Conservation (phyloP, 768 basidiomycete species). For the Termitomyces sp. region DNA sequence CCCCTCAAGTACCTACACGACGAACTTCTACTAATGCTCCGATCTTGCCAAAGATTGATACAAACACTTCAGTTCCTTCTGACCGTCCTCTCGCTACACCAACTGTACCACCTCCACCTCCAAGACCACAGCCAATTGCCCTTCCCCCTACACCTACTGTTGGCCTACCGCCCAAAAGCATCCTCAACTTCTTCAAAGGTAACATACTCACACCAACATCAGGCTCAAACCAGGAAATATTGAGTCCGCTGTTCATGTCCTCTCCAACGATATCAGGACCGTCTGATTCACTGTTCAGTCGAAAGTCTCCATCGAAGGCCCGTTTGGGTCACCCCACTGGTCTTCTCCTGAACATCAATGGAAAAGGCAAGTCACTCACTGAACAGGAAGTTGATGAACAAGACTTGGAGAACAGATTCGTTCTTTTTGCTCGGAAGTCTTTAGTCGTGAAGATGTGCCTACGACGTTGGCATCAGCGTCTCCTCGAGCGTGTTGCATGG, state of each 20-base stretch:
- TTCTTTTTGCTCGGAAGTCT: constrained; percentile 38
- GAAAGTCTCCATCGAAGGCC: neutral
- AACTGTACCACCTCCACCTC: constrained; percentile 33
- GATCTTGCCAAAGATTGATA: constrained; percentile 21
- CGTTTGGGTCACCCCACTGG: constrained; percentile 2
- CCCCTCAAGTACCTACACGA: constrained; percentile 13
- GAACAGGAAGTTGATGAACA: constrained; percentile 30
- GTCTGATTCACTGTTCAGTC: neutral
- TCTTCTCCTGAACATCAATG: constrained; percentile 13
- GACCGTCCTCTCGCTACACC: constrained; percentile 18
- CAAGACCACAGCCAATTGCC: constrained; percentile 39
- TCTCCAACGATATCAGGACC: constrained; percentile 27
- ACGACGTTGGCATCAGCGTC: constrained; percentile 42
- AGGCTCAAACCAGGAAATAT: constrained; percentile 28
- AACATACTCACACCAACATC: constrained; percentile 20
- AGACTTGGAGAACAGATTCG: constrained; percentile 37
- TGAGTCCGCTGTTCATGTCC: constrained; percentile 41
- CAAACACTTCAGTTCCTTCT: constrained; percentile 10
- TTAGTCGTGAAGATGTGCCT: constrained; percentile 39
- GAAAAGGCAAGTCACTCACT: constrained; percentile 18
- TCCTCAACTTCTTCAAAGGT: constrained; percentile 30
- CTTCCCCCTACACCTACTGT: constrained; percentile 44
- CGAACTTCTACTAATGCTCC: constrained; percentile 16
- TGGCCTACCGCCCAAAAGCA: constrained; percentile 25
- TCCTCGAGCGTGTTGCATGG: constrained; percentile 49